phyloP scores from a whole-genome alignment of 129 eudicot species.

The Flaveria bidentis region DNA sequence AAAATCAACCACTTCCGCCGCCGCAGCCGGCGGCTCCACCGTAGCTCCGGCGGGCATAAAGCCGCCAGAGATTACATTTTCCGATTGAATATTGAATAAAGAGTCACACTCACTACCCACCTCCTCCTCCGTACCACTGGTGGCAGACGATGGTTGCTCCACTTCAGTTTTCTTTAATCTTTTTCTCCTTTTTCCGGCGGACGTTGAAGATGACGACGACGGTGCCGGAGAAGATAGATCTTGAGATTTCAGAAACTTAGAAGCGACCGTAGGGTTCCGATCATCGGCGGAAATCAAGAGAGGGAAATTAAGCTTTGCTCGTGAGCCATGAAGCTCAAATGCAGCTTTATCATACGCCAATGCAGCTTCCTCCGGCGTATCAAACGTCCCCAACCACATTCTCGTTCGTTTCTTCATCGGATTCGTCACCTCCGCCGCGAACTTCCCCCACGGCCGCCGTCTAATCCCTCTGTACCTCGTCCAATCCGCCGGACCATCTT shows the following conservation, averaged over 20 bases:
- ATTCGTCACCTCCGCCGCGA: slow-evolving; percentile 52
- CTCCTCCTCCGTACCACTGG: slow-evolving; percentile 12
- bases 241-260: slow-evolving; percentile 14
- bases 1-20: slow-evolving; percentile 10
- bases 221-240: neutral
- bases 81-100: neutral
- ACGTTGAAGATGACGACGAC: slow-evolving; percentile 19
- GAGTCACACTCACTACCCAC: slow-evolving; percentile 29
- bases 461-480: slow-evolving; percentile 49
- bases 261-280: neutral
- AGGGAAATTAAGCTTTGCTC: slow-evolving; percentile 53
- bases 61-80: slow-evolving; percentile 8
- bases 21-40: neutral
- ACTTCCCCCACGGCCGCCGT: slow-evolving; percentile 62
- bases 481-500: slow-evolving; percentile 32
- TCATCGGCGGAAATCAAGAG: slow-evolving; percentile 32
- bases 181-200: slow-evolving; percentile 3
- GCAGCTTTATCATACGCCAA: slow-evolving; percentile 58
- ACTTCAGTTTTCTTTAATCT: slow-evolving; percentile 19
- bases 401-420: slow-evolving; percentile 46
- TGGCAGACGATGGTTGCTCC: neutral
- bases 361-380: slow-evolving; percentile 60
- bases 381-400: slow-evolving; percentile 58
- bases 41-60: neutral
- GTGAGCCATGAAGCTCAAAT: slow-evolving; percentile 43